Evolutionary conservation across 371 early-diverging fungal genomes (phyloP), one percentile per base, ranked within the genome.

Genomic region (Choanephora cucurbitarum): DNA sequence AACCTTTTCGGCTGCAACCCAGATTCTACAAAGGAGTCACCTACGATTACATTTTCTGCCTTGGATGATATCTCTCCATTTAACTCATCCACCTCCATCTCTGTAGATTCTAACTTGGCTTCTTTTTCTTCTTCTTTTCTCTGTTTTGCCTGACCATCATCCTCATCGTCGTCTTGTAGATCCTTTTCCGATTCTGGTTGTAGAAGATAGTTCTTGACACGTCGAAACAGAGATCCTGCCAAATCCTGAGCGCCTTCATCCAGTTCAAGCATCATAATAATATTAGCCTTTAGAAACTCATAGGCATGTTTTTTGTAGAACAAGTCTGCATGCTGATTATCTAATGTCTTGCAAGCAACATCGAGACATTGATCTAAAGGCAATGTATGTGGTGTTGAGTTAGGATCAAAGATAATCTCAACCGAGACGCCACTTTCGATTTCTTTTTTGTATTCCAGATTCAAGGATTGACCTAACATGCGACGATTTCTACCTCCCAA

Each of bases 401-500:
- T 75, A 13, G 83, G 75, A 52, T 89, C 84, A 60, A 87, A 86
- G 7, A 79, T 57, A 13, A 89, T 64, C 52, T 78, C 80, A 43
- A 90, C 66, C 17, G 86, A 83, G 19, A 91, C 66, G 5, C 88
- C 89, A 50, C 74, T 74, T 48, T 88, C 85, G 0, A 73, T 63
- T 8, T 73, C 75, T 8, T 62, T 53, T 21, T 79, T 70, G 46
- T 72, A 77, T 22, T 62, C 62, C 6, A 92, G 73, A 40, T 73
- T 68, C 5, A 88, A 82, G 6, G 90, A 80, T 33, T 85, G 86
- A 53, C 85, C 84, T 18, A 95, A 73, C 73, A 89, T 79, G 18
- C 89, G 73, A 32, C 93, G 83, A 62, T 94, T 95, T 33, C 92
- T 74, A 3, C 97, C 98, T 8, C 99, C 99, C 11, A 99, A 83